Evolutionary conservation across 2,329 filamentous ascomycete species (phyloP), one percentile per base, ranked within the genome.

Genomic region (Fusarium sp.): DNA sequence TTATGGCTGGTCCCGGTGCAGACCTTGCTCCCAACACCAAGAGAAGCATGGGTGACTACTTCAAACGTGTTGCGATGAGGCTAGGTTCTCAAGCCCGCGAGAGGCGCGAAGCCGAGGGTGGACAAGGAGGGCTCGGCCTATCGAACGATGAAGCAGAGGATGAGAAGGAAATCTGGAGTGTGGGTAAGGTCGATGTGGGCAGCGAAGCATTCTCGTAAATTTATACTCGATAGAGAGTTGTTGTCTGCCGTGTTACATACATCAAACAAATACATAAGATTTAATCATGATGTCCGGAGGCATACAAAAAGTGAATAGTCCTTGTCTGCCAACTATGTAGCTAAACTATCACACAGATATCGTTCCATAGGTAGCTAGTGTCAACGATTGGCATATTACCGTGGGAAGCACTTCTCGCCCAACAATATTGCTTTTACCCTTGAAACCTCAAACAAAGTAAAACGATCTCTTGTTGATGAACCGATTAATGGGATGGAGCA

Each of bases 1-100:
- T 94, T 81, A 90, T 98, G 84, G 85, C 88, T 12, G 89, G 90
- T 0, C 85, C 90, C 2, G 88, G 87, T 8, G 87, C 88, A 53
- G 87, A 89, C 5, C 81, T 98, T 63, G 85, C 90, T 11, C 82
- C 92, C 1, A 91, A 88, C 43, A 90, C 90, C 20, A 96, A 97
- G 86, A 88, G 95, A 73, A 94, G 91, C 79, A 98, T 99, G 92
- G 88, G 91, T 63, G 96, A 99, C 80, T 99, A 99, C 83, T 98
- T 98, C 84, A 97, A 97, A 86, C 87, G 96, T 44, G 93, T 99
- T 70, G 94, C 94, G 2, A 80, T 95, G 76, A 88, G 94, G 73
- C 82, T 98, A 22, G 95, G 92, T n/a, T 88, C 85, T 20, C 96
- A 98, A 79, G 94, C 93, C 3, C 88, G 94, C 67, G 96, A 99